Conservation (phyloP, 805 yeast genomes). For the Wickerhamiella spandovensis region DNA sequence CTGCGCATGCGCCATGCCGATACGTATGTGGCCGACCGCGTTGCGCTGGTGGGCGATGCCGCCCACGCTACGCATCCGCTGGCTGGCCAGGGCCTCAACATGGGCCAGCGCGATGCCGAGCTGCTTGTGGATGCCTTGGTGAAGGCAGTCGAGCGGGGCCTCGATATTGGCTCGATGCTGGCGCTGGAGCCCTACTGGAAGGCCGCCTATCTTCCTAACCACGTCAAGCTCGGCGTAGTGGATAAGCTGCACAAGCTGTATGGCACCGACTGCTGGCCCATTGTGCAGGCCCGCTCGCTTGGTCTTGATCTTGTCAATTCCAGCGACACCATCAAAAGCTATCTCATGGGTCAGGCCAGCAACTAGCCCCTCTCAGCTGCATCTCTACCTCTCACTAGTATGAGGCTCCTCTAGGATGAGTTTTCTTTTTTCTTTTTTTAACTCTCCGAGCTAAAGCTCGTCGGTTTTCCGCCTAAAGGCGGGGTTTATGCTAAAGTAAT, state of each 20-base stretch:
- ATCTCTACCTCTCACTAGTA: no score
- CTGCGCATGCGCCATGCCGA: slow-evolving; percentile 82
- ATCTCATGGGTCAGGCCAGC: slow-evolving; percentile 48
- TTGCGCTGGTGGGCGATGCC: slow-evolving; percentile 95
- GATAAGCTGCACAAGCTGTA: slow-evolving; percentile 87
- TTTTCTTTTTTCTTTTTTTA: no score
- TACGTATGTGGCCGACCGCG: slow-evolving; percentile 65
- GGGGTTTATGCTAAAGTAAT: no score
- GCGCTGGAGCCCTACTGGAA: slow-evolving; percentile 81
- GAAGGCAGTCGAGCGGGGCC: slow-evolving; percentile 57
- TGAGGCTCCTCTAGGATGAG: no score
- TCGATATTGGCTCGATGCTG: slow-evolving; percentile 72
- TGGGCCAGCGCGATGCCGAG: slow-evolving; percentile 92
- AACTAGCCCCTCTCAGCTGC: background rate
- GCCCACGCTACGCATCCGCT: slow-evolving; percentile 96
- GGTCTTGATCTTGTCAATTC: slow-evolving; percentile 64
- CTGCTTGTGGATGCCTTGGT: slow-evolving; percentile 57
- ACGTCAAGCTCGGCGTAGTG: slow-evolving; percentile 69
- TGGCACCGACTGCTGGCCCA: slow-evolving; percentile 54
- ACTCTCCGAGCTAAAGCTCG: no score
- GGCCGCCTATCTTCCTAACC: slow-evolving; percentile 69
- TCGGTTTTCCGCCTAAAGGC: no score
- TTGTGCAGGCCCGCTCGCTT: slow-evolving; percentile 59
- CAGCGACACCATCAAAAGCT: slow-evolving; percentile 50
- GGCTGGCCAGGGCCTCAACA: slow-evolving; percentile 95